Percentiles rank a stretch among this genome's conserved stretches.
Evolutionary conservation across 306 rosid species (phyloP).

Genomic region (Morella rubra): DNA sequence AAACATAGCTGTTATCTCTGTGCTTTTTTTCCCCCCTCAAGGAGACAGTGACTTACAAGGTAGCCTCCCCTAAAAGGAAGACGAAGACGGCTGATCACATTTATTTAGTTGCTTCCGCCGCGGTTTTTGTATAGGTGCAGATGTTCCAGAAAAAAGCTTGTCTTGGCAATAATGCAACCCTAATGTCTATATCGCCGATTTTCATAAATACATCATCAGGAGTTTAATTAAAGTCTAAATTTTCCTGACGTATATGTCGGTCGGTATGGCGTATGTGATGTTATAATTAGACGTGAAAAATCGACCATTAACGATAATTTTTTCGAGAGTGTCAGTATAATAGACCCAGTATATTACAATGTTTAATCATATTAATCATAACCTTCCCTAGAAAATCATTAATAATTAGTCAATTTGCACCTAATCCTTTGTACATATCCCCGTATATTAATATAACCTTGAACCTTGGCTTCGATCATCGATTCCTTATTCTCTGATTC

Average conservation of each 20-base stretch:
- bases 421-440: not conserved
- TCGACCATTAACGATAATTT: not conserved
- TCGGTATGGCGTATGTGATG: not conserved
- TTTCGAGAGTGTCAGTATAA: too few relatives aligned
- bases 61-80: too few relatives aligned
- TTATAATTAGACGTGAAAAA: slow-evolving; percentile 1
- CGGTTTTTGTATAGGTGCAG: not conserved
- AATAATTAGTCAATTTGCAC: not conserved
- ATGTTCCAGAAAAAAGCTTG: not conserved
- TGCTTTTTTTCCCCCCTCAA: too few relatives aligned
- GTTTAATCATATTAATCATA: too few relatives aligned
- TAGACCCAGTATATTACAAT: too few relatives aligned
- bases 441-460: too few relatives aligned
- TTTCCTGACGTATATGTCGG: not conserved
- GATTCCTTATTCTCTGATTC: too few relatives aligned
- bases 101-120: too few relatives aligned
- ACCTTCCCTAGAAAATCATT: not conserved
- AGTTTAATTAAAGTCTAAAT: not conserved
- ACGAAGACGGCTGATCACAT: too few relatives aligned
- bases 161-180: not conserved
- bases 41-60: too few relatives aligned
- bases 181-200: not conserved
- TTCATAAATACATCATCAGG: not conserved
- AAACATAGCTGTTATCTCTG: too few relatives aligned
- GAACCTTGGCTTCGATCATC: too few relatives aligned